phyloP scores from a whole-genome alignment of 192 early-diverging fungal genomes.

The Coemansia guatemalensis region DNA sequence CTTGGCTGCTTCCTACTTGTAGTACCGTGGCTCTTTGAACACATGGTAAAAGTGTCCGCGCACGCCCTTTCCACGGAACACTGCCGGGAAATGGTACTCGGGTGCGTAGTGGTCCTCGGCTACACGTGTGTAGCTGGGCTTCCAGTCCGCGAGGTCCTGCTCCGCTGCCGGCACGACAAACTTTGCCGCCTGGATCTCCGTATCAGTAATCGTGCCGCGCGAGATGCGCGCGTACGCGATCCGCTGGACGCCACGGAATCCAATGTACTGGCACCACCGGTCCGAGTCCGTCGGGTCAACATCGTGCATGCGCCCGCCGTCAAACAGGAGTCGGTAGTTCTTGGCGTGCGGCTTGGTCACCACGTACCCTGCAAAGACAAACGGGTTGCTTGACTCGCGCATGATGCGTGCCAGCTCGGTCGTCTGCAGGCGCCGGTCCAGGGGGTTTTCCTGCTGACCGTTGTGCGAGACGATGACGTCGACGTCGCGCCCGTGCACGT shows the following conservation, averaged over 20 bases:
- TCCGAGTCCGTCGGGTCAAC: slow-evolving; percentile 74
- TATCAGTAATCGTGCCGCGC: slow-evolving; percentile 80
- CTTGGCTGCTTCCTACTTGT: slow-evolving; percentile 20
- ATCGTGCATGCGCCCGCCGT: slow-evolving; percentile 69
- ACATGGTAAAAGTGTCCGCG: slow-evolving; percentile 79
- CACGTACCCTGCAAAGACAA: slow-evolving; percentile 80
- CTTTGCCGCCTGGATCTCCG: slow-evolving; percentile 80
- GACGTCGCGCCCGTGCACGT: slow-evolving; percentile 74
- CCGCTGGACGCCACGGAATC: slow-evolving; percentile 73
- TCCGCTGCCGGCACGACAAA: slow-evolving; percentile 57
- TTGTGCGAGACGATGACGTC: slow-evolving; percentile 84
- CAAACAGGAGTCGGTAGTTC: slow-evolving; percentile 64
- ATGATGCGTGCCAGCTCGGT: slow-evolving; percentile 76
- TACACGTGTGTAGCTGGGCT: slow-evolving; percentile 61
- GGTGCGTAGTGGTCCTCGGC: slow-evolving; percentile 55
- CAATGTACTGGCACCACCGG: slow-evolving; percentile 85
- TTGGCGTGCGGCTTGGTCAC: slow-evolving; percentile 68
- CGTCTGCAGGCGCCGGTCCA: slow-evolving; percentile 75
- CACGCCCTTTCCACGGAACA: slow-evolving; percentile 68
- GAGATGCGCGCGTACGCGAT: slow-evolving; percentile 73
- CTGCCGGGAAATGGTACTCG: slow-evolving; percentile 62
- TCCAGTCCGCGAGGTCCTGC: slow-evolving; percentile 39
- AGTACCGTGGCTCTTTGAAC: slow-evolving; percentile 76
- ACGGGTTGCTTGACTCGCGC: slow-evolving; percentile 69
- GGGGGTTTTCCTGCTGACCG: slow-evolving; percentile 75